phyloP scores from a whole-genome alignment of 1,284 basidiomycete species.

The Apiotrichum domesticum region DNA sequence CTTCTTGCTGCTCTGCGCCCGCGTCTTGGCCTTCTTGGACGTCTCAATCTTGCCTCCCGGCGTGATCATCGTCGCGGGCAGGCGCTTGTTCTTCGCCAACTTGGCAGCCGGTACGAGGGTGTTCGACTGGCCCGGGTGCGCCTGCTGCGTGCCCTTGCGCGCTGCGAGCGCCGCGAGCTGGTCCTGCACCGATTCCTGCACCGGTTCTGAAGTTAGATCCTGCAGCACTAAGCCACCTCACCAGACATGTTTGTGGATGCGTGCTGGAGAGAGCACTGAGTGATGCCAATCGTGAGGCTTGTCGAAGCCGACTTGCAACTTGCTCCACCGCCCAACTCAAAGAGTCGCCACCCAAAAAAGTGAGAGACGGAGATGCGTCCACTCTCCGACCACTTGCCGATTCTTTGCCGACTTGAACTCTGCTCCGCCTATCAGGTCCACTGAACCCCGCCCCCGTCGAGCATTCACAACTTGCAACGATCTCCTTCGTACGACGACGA shows the following conservation, averaged over 20 bases:
- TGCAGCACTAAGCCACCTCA: background rate
- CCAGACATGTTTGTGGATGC: background rate
- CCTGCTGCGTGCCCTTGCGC: constrained; percentile 16
- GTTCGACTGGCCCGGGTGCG: constrained; percentile 14
- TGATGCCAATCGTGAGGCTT: background rate
- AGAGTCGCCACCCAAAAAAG: background rate
- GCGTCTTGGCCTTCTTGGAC: constrained; percentile 23
- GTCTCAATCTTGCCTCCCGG: constrained; percentile 26
- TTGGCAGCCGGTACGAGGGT: constrained; percentile 28
- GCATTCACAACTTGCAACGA: too few relatives aligned
- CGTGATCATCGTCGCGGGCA: constrained; percentile 45
- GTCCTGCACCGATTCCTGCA: constrained; percentile 4
- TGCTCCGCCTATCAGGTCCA: too few relatives aligned
- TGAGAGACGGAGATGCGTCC: too few relatives aligned
- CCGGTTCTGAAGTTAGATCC: background rate
- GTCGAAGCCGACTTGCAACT: too few relatives aligned
- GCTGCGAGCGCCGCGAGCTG: constrained; percentile 12
- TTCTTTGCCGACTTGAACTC: too few relatives aligned
- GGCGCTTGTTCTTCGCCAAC: constrained; percentile 37
- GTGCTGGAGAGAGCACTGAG: background rate
- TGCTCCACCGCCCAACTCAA: background rate
- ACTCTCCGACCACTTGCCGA: too few relatives aligned
- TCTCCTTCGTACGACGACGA: too few relatives aligned
- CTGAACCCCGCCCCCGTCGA: too few relatives aligned
- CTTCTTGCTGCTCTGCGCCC: constrained; percentile 15